Conservation (phyloP, 331 rosid species). For the Telfairia occidentalis region DNA sequence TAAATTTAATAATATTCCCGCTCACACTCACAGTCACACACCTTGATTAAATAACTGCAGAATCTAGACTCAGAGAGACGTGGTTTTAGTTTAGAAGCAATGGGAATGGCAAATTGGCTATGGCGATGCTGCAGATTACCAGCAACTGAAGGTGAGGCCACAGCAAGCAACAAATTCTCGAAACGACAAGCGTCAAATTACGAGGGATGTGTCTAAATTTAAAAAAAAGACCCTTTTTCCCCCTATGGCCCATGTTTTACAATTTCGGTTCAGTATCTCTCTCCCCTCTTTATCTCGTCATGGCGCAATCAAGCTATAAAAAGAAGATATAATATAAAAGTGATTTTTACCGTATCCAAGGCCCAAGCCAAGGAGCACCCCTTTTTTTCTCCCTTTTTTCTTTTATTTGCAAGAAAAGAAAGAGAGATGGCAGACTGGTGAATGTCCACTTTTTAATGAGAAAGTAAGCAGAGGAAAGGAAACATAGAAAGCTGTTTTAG, state of each 20-base stretch:
- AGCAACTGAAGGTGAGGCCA: neutral
- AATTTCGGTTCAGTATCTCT: constrained; percentile 4
- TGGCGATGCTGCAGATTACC: neutral
- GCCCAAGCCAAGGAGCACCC: neutral
- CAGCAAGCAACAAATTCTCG: neutral
- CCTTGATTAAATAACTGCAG: neutral
- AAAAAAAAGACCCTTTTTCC: neutral
- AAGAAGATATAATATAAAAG: neutral
- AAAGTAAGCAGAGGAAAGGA: too few species aligned
- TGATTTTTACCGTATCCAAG: neutral
- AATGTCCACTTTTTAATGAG: neutral
- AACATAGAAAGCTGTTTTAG: neutral
- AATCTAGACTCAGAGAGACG: neutral
- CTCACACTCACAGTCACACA: neutral
- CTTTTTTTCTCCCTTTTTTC: neutral
- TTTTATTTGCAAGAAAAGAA: neutral
- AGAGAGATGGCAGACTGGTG: neutral
- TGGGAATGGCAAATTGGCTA: neutral
- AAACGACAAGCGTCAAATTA: neutral
- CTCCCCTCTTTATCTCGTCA: neutral
- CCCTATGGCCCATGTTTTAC: neutral
- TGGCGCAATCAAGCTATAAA: neutral
- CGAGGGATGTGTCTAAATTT: neutral
- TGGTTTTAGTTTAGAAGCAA: neutral
- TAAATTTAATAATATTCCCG: neutral